A percentile compares a stretch with the other conserved stretches of the same genome.
phyloP scores from a whole-genome alignment of 2,329 filamentous ascomycete species.

The Drechslerella coelobrocha region DNA sequence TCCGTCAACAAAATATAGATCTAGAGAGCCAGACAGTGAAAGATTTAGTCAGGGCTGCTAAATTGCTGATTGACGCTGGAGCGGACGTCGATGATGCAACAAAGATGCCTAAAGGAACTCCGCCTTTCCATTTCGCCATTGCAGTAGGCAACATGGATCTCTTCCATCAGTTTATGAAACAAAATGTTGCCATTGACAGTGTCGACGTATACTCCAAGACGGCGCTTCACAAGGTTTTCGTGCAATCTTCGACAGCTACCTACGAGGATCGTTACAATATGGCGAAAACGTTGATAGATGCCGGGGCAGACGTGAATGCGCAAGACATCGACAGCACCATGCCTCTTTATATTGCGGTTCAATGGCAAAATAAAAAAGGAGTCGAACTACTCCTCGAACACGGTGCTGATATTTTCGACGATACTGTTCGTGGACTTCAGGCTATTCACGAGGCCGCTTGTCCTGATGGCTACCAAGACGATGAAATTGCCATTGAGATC shows the following conservation, averaged over 20 bases:
- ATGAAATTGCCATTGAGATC: slow-evolving; percentile 33
- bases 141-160: slow-evolving; percentile 24
- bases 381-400: slow-evolving; percentile 46
- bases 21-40: slow-evolving; percentile 19
- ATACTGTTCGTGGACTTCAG: slow-evolving; percentile 17
- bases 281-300: slow-evolving; percentile 36
- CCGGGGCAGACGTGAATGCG: slow-evolving; percentile 42
- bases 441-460: slow-evolving; percentile 33
- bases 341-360: slow-evolving; percentile 48
- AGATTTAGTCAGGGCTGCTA: slow-evolving; percentile 15
- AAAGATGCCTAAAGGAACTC: slow-evolving; percentile 24
- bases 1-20: slow-evolving; percentile 24
- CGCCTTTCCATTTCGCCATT: slow-evolving; percentile 27
- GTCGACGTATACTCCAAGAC: slow-evolving; percentile 16
- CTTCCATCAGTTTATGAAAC: slow-evolving; percentile 37
- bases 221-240: slow-evolving; percentile 30
- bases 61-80: slow-evolving; percentile 28
- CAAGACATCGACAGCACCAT: slow-evolving; percentile 47
- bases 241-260: slow-evolving; percentile 12
- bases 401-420: slow-evolving; percentile 42
- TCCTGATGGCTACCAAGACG: slow-evolving; percentile 16
- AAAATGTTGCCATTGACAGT: slow-evolving; percentile 18
- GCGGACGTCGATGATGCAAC: slow-evolving; percentile 34
- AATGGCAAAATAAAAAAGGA: slow-evolving; percentile 41
- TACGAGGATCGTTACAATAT: slow-evolving; percentile 29